A percentile compares a stretch with the other conserved stretches of the same genome.
Evolutionary conservation across 2,329 filamentous ascomycete species (phyloP).

Genomic region (Ascocoryne sarcoides): DNA sequence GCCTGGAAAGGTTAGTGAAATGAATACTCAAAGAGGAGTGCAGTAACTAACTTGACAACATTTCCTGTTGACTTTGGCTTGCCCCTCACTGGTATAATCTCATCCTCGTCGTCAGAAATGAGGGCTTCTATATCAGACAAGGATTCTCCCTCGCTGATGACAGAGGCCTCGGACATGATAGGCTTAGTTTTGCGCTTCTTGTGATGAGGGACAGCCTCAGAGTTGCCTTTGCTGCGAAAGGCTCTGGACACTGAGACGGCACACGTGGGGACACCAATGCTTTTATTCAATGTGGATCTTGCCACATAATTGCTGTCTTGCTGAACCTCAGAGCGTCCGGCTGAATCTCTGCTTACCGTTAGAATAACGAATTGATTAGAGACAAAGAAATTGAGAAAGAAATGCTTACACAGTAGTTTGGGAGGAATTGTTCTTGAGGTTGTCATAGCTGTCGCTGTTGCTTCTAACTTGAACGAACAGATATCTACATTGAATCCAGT

Average conservation of each 20-base stretch:
- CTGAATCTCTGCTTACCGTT: conserved; percentile 1
- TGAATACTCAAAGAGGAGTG: too few relatives aligned
- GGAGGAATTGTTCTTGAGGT: too few relatives aligned
- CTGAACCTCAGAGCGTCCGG: conserved; percentile 8
- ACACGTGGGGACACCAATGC: conserved; percentile 23
- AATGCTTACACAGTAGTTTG: too few relatives aligned
- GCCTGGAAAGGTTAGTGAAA: too few relatives aligned
- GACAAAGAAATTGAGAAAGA: too few relatives aligned
- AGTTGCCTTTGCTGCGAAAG: conserved; percentile 14
- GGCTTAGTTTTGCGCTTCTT: too few relatives aligned
- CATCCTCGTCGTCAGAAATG: conserved; percentile 27
- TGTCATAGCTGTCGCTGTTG: too few relatives aligned
- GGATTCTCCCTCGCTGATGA: conserved; percentile 21
- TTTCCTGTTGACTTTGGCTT: conserved; percentile 10
- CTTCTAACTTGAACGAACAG: conserved; percentile 48
- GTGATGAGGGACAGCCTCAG: too few relatives aligned
- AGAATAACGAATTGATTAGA: too few relatives aligned
- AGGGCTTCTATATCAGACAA: conserved; percentile 33
- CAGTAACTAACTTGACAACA: too few relatives aligned
- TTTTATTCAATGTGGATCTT: conserved; percentile 11
- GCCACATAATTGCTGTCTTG: conserved; percentile 22
- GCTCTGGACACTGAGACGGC: conserved; percentile 22
- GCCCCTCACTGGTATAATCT: conserved; percentile 3
- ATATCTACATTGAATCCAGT: conserved; percentile 89
- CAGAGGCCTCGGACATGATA: not conserved